Evolutionary conservation across 495 filamentous ascomycete species (phyloP).

Genomic region (Mycothermus thermophilus): DNA sequence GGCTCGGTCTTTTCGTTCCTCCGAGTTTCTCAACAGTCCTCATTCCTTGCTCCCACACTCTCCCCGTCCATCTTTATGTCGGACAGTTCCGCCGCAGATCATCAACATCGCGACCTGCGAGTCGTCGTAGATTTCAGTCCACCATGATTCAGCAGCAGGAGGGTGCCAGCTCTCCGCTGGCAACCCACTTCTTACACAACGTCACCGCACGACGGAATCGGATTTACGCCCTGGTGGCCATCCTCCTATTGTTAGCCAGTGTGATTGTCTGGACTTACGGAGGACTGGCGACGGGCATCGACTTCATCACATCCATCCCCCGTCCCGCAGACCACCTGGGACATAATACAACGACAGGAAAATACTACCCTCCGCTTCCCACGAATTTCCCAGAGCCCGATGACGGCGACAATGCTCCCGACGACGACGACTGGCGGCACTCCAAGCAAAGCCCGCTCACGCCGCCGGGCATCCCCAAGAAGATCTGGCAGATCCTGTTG

Average conservation of each 20-base stretch:
- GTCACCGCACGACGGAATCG: conserved; percentile 1
- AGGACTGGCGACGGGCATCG: conserved; percentile 1
- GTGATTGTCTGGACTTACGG: conserved; percentile 1
- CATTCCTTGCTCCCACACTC: no score
- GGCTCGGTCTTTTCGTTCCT: no score
- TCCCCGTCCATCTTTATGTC: no score
- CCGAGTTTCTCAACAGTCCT: no score
- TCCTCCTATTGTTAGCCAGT: neutral
- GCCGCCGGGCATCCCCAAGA: conserved; percentile 2
- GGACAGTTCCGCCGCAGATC: no score
- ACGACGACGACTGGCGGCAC: neutral
- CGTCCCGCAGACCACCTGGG: neutral
- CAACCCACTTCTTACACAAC: conserved; percentile 2
- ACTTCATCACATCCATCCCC: conserved; percentile 1
- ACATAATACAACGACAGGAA: neutral
- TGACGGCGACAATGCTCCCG: neutral
- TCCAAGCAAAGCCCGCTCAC: neutral
- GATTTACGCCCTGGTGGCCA: conserved; percentile 1
- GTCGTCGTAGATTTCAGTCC: no score
- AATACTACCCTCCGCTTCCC: neutral
- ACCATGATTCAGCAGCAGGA: neutral
- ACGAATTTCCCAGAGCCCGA: neutral
- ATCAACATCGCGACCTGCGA: no score
- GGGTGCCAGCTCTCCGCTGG: conserved; percentile 1
- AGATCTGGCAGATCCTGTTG: conserved; percentile 9